phyloP scores from a whole-genome alignment of 371 early-diverging fungal species.

The Catenaria anguillulae region DNA sequence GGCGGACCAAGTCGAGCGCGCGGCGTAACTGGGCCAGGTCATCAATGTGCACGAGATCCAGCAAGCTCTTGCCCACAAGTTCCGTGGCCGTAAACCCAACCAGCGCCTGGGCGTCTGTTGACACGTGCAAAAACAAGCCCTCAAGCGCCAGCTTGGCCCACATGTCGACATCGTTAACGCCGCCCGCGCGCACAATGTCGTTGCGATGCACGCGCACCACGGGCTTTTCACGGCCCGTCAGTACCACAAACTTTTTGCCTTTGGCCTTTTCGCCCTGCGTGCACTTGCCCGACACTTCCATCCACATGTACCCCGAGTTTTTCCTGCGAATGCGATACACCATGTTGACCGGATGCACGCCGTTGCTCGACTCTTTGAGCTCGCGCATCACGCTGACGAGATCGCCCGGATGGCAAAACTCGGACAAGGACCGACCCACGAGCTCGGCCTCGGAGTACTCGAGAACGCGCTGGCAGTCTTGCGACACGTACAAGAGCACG shows the following conservation, averaged over 20 bases:
- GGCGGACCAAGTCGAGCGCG: conserved; percentile 29
- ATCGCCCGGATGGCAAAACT: conserved; percentile 47
- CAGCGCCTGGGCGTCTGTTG: conserved; percentile 23
- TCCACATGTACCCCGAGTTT: conserved; percentile 37
- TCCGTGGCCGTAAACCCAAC: conserved; percentile 30
- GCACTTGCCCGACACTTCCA: conserved; percentile 38
- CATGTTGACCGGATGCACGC: conserved; percentile 22
- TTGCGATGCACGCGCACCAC: conserved; percentile 24
- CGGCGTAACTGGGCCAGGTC: conserved; percentile 32
- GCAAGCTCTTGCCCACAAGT: conserved; percentile 33
- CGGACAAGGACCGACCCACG: conserved; percentile 33
- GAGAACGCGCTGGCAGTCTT: conserved; percentile 23
- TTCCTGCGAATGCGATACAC: conserved; percentile 40
- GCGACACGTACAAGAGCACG: conserved; percentile 40
- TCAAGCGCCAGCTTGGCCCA: conserved; percentile 47
- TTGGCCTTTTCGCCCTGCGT: conserved; percentile 35
- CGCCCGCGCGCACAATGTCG: conserved; percentile 16
- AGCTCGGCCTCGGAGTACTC: conserved; percentile 34
- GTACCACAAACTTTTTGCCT: conserved; percentile 44
- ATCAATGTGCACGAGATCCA: conserved; percentile 36
- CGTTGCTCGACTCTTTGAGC: conserved; percentile 27
- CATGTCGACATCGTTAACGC: conserved; percentile 20
- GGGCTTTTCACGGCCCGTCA: conserved; percentile 34
- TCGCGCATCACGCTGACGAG: conserved; percentile 43
- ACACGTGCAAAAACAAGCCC: conserved; percentile 38